phyloP scores from a whole-genome alignment of 1,284 basidiomycete genomes.

The Cutaneotrichosporon mucoides region DNA sequence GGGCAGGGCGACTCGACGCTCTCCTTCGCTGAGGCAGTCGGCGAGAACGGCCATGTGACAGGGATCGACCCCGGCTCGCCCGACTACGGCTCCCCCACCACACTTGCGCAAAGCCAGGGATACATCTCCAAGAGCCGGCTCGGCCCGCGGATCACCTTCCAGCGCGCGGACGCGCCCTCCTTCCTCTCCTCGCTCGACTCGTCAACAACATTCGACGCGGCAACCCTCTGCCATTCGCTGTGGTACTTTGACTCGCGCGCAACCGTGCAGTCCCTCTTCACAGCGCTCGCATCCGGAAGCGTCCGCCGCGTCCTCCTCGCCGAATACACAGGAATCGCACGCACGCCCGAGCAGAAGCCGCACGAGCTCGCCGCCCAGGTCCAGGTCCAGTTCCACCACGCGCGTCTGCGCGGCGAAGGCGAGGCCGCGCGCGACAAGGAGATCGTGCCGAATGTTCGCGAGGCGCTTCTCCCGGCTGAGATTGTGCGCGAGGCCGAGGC shows the following conservation, averaged over 20 bases:
- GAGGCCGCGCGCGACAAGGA: neutral
- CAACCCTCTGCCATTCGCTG: slow-evolving; percentile 8
- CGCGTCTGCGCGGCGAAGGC: neutral
- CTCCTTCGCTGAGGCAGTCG: slow-evolving; percentile 6
- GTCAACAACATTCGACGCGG: neutral
- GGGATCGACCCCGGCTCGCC: slow-evolving; percentile 6
- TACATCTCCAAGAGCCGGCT: neutral
- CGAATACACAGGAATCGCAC: slow-evolving; percentile 6
- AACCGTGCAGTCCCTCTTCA: neutral
- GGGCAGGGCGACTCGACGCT: slow-evolving; percentile 6
- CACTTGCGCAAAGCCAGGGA: slow-evolving; percentile 2
- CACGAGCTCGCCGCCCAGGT: slow-evolving; percentile 3
- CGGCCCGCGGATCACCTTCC: neutral
- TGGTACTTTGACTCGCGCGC: slow-evolving; percentile 9
- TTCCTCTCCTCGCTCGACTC: neutral
- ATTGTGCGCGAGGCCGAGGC: neutral
- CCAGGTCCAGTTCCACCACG: neutral
- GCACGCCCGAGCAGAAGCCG: neutral
- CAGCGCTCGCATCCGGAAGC: neutral
- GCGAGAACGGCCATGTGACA: neutral
- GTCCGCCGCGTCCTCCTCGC: slow-evolving; percentile 5
- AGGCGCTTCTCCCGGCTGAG: neutral
- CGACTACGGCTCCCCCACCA: slow-evolving; percentile 6
- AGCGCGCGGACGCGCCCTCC: neutral
- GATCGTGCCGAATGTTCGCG: neutral